Conservation (phyloP, 2,329 filamentous ascomycete genomes). For the Fusarium illudens region DNA sequence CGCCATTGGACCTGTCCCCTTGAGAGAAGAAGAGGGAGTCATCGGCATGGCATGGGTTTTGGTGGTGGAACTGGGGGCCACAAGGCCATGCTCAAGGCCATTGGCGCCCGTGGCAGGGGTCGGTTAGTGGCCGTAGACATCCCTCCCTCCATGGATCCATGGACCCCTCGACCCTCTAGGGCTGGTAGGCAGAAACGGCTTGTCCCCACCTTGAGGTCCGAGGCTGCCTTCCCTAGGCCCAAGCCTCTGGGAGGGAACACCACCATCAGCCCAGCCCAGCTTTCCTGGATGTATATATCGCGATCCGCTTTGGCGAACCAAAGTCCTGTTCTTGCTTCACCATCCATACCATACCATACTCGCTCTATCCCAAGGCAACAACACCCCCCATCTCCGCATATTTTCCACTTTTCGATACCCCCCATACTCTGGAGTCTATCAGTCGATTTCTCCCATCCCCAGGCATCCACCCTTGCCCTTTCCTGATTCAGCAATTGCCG, state of each 20-base stretch:
- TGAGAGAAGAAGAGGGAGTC: slow-evolving; percentile 30
- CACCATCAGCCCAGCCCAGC: slow-evolving; percentile 15
- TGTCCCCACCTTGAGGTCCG: slow-evolving; percentile 18
- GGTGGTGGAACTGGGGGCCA: slow-evolving; percentile 14
- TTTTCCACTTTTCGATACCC: slow-evolving; percentile 28
- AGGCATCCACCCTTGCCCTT: slow-evolving; percentile 33
- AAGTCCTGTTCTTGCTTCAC: slow-evolving; percentile 1
- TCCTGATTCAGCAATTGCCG: slow-evolving; percentile 4
- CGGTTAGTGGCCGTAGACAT: slow-evolving; percentile 24
- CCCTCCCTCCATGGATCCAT: background rate
- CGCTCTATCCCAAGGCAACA: slow-evolving; percentile 34
- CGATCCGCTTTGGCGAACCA: slow-evolving; percentile 26
- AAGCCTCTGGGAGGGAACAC: slow-evolving; percentile 37
- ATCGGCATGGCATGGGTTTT: slow-evolving; percentile 37
- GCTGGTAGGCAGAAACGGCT: slow-evolving; percentile 42
- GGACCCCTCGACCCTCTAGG: slow-evolving; percentile 4
- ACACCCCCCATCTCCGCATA: slow-evolving; percentile 17
- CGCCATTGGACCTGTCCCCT: slow-evolving; percentile 1
- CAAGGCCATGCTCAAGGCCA: slow-evolving; percentile 10
- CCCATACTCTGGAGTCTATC: background rate
- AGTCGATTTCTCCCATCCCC: slow-evolving; percentile 14
- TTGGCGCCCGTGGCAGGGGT: slow-evolving; percentile 15
- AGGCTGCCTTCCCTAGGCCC: slow-evolving; percentile 25
- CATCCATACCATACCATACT: background rate
- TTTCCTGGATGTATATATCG: slow-evolving; percentile 40